Percentiles rank a stretch among this genome's conserved stretches.
Evolutionary conservation across 805 yeast species (phyloP).

Genomic region (Lachancea quebecensis): DNA sequence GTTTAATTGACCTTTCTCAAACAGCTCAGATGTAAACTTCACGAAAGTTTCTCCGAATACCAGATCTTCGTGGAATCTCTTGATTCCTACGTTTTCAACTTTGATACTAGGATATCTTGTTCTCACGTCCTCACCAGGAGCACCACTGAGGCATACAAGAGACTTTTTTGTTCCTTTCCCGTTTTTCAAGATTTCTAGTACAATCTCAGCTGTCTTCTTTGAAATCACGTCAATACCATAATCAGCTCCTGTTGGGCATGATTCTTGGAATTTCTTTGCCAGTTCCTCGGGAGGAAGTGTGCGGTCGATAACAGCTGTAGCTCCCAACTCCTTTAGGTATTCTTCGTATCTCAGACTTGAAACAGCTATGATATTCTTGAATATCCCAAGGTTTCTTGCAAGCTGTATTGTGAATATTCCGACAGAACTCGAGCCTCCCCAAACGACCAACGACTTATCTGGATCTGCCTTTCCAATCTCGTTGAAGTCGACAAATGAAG

Average conservation of each 20-base stretch:
- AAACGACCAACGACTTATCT: constrained; percentile 28
- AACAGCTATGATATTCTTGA: constrained; percentile 36
- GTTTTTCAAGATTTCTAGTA: constrained; percentile 27
- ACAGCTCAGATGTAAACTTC: constrained; percentile 28
- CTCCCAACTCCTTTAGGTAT: constrained; percentile 37
- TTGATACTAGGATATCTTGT: constrained; percentile 13
- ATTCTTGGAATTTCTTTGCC: constrained; percentile 14
- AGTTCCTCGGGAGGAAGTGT: constrained; percentile 23
- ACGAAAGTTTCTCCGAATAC: constrained; percentile 34
- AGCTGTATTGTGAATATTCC: constrained; percentile 39
- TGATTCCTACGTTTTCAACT: constrained; percentile 33
- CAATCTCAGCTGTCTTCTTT: constrained; percentile 33
- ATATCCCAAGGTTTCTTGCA: constrained; percentile 33
- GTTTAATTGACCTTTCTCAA: constrained; percentile 24
- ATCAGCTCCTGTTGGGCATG: constrained; percentile 26
- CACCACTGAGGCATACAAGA: constrained; percentile 39
- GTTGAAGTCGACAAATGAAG: constrained; percentile 16
- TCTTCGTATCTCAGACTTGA: constrained; percentile 37
- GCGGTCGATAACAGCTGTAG: constrained; percentile 36
- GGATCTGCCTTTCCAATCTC: constrained; percentile 8
- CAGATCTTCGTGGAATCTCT: constrained; percentile 39
- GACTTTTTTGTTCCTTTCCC: constrained; percentile 11
- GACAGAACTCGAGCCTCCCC: constrained; percentile 46
- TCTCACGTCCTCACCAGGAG: constrained; percentile 16
- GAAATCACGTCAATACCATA: constrained; percentile 42